Percentiles rank a stretch among this genome's conserved stretches.
Conservation (phyloP, 1,139 yeast species). For the Magnusiomyces tetraspermus region DNA sequence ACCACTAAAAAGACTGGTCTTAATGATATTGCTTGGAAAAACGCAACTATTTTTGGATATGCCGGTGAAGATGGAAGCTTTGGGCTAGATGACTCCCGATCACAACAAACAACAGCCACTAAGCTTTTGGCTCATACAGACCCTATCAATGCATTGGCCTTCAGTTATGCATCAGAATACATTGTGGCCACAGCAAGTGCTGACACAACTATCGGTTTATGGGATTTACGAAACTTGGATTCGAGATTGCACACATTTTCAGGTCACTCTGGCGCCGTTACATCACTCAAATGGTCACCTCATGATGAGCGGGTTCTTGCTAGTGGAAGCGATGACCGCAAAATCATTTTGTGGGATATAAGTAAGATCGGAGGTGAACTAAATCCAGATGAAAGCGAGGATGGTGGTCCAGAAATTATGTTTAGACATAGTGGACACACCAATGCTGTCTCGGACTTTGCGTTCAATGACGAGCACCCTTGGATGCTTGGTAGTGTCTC, state of each 20-base stretch:
- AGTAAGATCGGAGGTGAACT: constrained; percentile 36
- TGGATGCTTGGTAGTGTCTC: constrained; percentile 75
- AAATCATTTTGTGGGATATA: constrained; percentile 68
- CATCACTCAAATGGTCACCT: constrained; percentile 76
- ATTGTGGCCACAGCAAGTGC: constrained; percentile 65
- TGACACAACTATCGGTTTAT: constrained; percentile 46
- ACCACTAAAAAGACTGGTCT: constrained; percentile 27
- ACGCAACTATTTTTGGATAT: constrained; percentile 48
- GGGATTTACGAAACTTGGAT: constrained; percentile 53
- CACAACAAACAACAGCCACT: neutral
- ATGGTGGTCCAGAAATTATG: constrained; percentile 39
- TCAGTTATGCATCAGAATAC: constrained; percentile 47
- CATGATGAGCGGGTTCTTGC: constrained; percentile 50
- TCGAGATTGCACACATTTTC: constrained; percentile 30
- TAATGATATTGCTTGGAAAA: constrained; percentile 39
- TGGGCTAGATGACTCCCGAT: constrained; percentile 49
- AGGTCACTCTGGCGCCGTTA: constrained; percentile 56
- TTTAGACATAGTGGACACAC: constrained; percentile 76
- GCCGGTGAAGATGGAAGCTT: constrained; percentile 65
- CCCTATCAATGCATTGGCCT: constrained; percentile 58
- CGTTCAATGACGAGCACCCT: constrained; percentile 64
- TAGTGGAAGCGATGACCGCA: constrained; percentile 62
- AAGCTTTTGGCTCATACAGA: constrained; percentile 24
- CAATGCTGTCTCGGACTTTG: constrained; percentile 73
- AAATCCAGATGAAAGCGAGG: constrained; percentile 35